A percentile compares a stretch with the other conserved stretches of the same genome.
Evolutionary conservation across 2,329 filamentous ascomycete species (phyloP).

Genomic region (Scedosporium minutisporum): DNA sequence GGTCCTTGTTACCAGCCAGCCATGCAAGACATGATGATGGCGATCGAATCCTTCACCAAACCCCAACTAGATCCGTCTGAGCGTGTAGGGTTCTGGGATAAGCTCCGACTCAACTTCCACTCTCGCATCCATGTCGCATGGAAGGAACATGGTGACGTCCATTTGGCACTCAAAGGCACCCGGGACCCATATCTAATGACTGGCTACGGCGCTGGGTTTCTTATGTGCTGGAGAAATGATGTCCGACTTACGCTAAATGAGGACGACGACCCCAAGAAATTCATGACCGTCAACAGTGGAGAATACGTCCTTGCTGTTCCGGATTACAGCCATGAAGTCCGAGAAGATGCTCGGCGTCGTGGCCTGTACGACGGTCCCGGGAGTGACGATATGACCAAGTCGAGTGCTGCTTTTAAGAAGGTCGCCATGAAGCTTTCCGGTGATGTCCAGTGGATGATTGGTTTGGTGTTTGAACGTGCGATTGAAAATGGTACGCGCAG

Average conservation of each 20-base stretch:
- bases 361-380: conserved; percentile 37
- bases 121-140: conserved; percentile 81
- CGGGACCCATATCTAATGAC: conserved; percentile 91
- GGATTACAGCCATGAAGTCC: conserved; percentile 82
- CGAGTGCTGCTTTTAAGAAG: conserved; percentile 87
- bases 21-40: conserved; percentile 99
- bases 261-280: conserved; percentile 78
- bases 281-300: conserved; percentile 92
- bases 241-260: conserved; percentile 79
- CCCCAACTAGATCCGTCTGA: conserved; percentile 90
- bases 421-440: conserved; percentile 98
- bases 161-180: conserved; percentile 82
- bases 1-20: conserved; percentile 95
- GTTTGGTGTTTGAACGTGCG: conserved; percentile 84
- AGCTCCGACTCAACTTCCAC: conserved; percentile 89
- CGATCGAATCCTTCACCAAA: conserved; percentile 94
- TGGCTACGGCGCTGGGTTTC: conserved; percentile 83
- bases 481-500: conserved; percentile 61
- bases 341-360: conserved; percentile 44
- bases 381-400: conserved; percentile 51
- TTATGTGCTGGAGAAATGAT: conserved; percentile 98
- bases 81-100: conserved; percentile 95
- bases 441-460: conserved; percentile 86
- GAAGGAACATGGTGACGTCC: conserved; percentile 93
- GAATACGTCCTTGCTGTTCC: conserved; percentile 92